phyloP scores from a whole-genome alignment of 495 filamentous ascomycete genomes.

The Niebla homalea region DNA sequence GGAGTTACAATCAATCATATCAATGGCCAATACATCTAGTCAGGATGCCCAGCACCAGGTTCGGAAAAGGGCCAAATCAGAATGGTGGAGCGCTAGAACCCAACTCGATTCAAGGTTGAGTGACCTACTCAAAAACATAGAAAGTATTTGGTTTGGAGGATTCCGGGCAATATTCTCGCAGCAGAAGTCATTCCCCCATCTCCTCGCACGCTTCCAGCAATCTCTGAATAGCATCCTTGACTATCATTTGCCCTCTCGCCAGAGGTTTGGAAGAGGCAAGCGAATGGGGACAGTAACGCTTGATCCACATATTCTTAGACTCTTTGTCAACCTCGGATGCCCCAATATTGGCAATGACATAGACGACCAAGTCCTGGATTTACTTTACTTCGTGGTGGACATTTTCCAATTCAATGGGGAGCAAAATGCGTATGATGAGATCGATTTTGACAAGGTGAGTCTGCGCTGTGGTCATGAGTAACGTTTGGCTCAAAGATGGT shows the following conservation, averaged over 20 bases:
- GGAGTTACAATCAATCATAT: slow-evolving; percentile 73
- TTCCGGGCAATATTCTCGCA: slow-evolving; percentile 85
- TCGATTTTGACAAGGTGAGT: slow-evolving; percentile 70
- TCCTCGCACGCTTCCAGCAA: slow-evolving; percentile 58
- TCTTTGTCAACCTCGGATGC: slow-evolving; percentile 77
- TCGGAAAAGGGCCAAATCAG: slow-evolving; percentile 48
- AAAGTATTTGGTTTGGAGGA: slow-evolving; percentile 87
- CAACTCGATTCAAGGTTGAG: slow-evolving; percentile 62
- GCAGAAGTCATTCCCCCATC: slow-evolving; percentile 40
- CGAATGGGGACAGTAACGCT: slow-evolving; percentile 25
- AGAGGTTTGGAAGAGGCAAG: slow-evolving; percentile 38
- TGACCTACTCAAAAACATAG: slow-evolving; percentile 70
- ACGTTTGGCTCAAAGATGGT: slow-evolving; percentile 8
- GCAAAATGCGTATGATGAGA: slow-evolving; percentile 91
- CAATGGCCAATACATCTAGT: slow-evolving; percentile 63
- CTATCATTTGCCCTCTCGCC: slow-evolving; percentile 81
- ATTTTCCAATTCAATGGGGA: slow-evolving; percentile 95
- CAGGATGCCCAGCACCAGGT: slow-evolving; percentile 54
- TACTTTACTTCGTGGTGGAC: slow-evolving; percentile 92
- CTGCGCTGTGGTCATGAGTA: neutral
- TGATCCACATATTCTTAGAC: slow-evolving; percentile 50
- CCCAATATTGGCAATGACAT: slow-evolving; percentile 56
- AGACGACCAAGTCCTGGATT: slow-evolving; percentile 73
- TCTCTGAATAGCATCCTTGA: slow-evolving; percentile 72
- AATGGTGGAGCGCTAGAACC: slow-evolving; percentile 83